phyloP scores from a whole-genome alignment of 257 asterid species.

The Capsicum rhomboideum region DNA sequence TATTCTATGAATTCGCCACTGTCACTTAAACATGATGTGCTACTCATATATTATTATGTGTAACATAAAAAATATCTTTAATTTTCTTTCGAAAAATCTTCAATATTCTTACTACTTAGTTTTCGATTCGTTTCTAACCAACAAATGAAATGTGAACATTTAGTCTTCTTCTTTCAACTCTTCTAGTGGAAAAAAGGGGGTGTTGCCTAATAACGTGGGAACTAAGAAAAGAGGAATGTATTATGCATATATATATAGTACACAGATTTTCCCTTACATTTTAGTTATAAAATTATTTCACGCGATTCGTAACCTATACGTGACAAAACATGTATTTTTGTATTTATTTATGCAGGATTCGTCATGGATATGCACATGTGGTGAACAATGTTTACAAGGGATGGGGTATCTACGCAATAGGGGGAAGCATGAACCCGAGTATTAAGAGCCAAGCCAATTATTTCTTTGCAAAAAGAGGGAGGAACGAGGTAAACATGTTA shows the following conservation, averaged over 20 bases:
- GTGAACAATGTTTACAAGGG: conserved; percentile 72
- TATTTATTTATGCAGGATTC: conserved; percentile 28
- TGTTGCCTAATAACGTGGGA: background rate
- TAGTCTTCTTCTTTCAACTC: background rate
- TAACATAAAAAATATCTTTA: background rate
- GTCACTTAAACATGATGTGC: too few species aligned
- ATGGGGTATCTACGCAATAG: conserved; percentile 84
- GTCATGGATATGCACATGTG: conserved; percentile 85
- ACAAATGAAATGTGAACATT: background rate
- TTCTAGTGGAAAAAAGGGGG: background rate
- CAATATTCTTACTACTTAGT: background rate
- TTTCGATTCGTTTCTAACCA: background rate
- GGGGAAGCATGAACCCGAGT: conserved; percentile 86
- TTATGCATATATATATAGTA: background rate
- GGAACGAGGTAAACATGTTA: conserved; percentile 47
- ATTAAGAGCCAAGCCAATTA: conserved; percentile 80
- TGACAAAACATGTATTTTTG: background rate
- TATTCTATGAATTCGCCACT: too few species aligned
- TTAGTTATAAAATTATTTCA: background rate
- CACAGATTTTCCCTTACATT: background rate
- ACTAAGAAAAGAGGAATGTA: background rate
- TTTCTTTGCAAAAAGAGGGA: conserved; percentile 56
- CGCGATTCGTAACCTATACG: background rate
- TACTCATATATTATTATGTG: background rate
- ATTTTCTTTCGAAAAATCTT: too few species aligned